Conservation (phyloP, 768 basidiomycete genomes). For the Lactarius hatsudake region DNA sequence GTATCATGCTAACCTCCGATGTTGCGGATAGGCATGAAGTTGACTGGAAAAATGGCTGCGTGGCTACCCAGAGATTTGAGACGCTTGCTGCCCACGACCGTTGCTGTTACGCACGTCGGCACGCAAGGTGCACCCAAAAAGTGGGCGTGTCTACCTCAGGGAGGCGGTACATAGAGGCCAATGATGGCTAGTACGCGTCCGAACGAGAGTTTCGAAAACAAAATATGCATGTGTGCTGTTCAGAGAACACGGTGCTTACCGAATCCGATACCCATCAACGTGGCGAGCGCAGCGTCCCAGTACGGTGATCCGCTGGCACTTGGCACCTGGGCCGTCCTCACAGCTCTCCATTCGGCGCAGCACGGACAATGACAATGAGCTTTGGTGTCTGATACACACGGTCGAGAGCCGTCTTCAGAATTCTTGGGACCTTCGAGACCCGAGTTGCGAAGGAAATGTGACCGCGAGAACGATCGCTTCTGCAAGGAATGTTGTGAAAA, state of each 20-base stretch:
- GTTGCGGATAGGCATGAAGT: neutral
- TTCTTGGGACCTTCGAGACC: neutral
- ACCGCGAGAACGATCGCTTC: conserved; percentile 2
- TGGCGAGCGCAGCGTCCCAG: conserved; percentile 21
- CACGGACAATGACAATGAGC: neutral
- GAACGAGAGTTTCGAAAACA: neutral
- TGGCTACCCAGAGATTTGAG: neutral
- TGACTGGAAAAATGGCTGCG: neutral
- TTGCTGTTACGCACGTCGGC: neutral
- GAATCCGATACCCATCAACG: conserved; percentile 27
- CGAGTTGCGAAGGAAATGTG: neutral
- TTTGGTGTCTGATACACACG: neutral
- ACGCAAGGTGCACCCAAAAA: neutral
- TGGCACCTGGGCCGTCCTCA: neutral
- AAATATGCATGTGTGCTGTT: neutral
- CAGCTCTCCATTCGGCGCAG: neutral
- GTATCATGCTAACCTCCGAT: neutral
- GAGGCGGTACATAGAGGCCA: neutral
- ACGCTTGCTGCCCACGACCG: neutral
- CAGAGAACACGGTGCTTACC: conserved; percentile 25
- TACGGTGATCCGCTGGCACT: conserved; percentile 21
- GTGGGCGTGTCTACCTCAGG: neutral
- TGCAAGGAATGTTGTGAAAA: neutral
- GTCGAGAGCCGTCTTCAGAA: neutral
- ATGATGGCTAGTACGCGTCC: neutral